These are phyloP conservation scores for Saprolegnia parasitica DNA, from an alignment of 352 stramenopile genomes.

Conservation along the genomic window DNA sequence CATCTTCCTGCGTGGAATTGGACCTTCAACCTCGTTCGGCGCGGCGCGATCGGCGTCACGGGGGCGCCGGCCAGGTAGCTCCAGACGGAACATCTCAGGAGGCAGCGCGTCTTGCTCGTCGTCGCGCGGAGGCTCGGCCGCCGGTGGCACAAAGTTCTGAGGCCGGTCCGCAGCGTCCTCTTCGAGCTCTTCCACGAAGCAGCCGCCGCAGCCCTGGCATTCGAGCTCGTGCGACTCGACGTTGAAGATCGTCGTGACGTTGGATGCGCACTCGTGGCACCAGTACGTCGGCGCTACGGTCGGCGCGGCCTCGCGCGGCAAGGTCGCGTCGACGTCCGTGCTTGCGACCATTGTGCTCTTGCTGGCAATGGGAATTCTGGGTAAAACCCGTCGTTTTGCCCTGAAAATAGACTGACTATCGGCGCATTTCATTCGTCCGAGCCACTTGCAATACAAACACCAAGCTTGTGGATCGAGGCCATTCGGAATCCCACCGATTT, in stretches of 20 bases:
- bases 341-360: slow-evolving; percentile 17
- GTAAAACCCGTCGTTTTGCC: neutral
- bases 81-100: neutral
- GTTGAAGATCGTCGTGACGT: slow-evolving; percentile 57
- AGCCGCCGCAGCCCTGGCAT: slow-evolving; percentile 61
- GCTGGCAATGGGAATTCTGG: slow-evolving; percentile 8
- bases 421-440: neutral
- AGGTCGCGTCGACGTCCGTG: slow-evolving; percentile 10
- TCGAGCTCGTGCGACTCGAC: slow-evolving; percentile 58
- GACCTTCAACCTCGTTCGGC: too few relatives aligned
- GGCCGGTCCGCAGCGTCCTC: slow-evolving; percentile 32
- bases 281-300: slow-evolving; percentile 45
- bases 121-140: slow-evolving; percentile 14
- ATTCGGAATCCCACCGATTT: too few relatives aligned
- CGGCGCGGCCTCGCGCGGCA: neutral
- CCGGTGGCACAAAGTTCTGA: slow-evolving; percentile 31
- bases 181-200: slow-evolving; percentile 86
- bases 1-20: too few relatives aligned
- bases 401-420: slow-evolving; percentile 1
- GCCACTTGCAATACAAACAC: slow-evolving; percentile 1
- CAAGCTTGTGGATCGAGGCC: neutral
- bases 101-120: neutral
- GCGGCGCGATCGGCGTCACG: neutral
- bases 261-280: slow-evolving; percentile 70
- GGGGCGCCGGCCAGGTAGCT: neutral